Base-by-base conservation (phyloP, 1,284 basidiomycete genomes). In the Pisolithus thermaeus region DNA sequence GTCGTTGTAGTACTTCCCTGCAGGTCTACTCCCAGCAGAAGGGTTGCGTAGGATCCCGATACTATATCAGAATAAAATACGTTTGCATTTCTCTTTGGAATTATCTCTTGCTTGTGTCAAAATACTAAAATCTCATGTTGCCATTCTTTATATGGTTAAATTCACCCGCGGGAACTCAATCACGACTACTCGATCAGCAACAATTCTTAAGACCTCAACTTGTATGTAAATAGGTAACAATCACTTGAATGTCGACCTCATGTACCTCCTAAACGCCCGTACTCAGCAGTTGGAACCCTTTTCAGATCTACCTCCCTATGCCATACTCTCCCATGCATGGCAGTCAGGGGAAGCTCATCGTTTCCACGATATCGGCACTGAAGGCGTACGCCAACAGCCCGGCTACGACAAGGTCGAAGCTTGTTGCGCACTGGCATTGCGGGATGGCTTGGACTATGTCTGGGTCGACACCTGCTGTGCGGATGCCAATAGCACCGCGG, bases 281-380 rank as follows among this genome's bases (percentile, higher is more conserved):
- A 90, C 87, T 84, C 87, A 90, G 62, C 87, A 85, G 80, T 80
- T 81, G 28, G 5, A 36, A 22, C 23, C 42, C 48, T 52, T 42
- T 22, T 18, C 32, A 12, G n/a, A 51, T 35, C 49, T 37, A n/a
- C 50, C 48, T 7, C 47, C 39, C n/a, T n/a, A 52, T 68, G n/a
- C 51, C 57, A 37, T 67, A 56, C 23, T 47, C 37, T 28, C 37
- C 8, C 55, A 46, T 6, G 40, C 8, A 12, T 50, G 39, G 39
- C 40, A 36, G 2, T 39, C 41, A 30, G 30, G 27, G 25, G 50
- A 40, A 39, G 28, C 32, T 9, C 41, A 43, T 25, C 44, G 28
- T 14, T 46, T 46, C 44, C 44, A 46, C 28, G 44, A 46, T 4
- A 46, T 46, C 44, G 44, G 28, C n/a, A 22, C 28, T 16, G 7